Base-by-base conservation (phyloP, 306 rosid genomes). In the Citrullus mucosospermus region DNA sequence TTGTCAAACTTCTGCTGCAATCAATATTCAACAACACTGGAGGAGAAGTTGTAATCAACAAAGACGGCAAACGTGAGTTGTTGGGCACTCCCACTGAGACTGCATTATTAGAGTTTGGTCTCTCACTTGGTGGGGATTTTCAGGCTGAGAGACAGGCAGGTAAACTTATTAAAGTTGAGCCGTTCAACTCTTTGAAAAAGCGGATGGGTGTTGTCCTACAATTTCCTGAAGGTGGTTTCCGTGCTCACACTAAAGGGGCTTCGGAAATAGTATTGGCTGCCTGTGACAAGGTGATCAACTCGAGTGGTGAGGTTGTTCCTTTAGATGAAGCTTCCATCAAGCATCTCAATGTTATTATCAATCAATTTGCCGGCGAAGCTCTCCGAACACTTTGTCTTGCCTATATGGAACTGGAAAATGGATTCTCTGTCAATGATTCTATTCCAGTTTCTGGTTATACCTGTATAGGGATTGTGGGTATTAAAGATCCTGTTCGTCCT, bases 401-500 rank as follows among this genome's bases (percentile, higher is more conserved):
- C 20, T 95, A 89, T 79, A 77, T 85, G 79, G 98, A 95, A 75
- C 77, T 95, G 75, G 96, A 87, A 77, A 83, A 66, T 16, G 93
- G 90, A 28, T 89, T 91, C 87, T 87, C 96, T 78, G 76, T 81
- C 2, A 77, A 84, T 54, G 86, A 88, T 66, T 73, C 95, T 28
- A 95, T 91, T 86, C 98, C 98, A 61, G 80, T 34, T 83, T 87
- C 96, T 76, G 98, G 98, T 22, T 89, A 81, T 73, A 95, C 97
- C 59, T 91, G 92, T 54, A 88, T 95, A 77, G 99, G 97, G 77
- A 74, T 95, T 78, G 96, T 95, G 54, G 99, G 99, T 48, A 95
- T 95, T 75, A 95, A 95, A 84, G 99, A 95, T 84, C 97, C 99
- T 51, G 96, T 95, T 76, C 97, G 99, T 70, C 99, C 97, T 2